Percentiles rank a stretch among this genome's conserved stretches.
These are phyloP conservation scores for Erysimum cheiri DNA, from an alignment of 441 rosid species.

Conservation along the genomic window DNA sequence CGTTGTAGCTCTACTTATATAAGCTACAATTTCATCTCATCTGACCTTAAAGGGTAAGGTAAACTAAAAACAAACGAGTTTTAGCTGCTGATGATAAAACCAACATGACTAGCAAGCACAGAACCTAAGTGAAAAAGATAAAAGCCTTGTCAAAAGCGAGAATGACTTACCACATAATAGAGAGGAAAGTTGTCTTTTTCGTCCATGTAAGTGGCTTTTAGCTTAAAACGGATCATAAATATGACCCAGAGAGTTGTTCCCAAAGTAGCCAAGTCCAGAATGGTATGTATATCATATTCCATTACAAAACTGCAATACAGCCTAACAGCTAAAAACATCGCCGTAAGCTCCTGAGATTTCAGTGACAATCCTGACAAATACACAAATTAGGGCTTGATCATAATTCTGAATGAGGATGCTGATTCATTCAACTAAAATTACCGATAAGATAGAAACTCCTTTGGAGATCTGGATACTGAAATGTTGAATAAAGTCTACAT, in stretches of 20 bases:
- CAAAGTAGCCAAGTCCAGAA: constrained; percentile 86
- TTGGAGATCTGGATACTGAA: not conserved
- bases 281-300: constrained; percentile 95
- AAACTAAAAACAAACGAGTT: not conserved
- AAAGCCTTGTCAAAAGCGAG: not conserved
- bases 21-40: no score
- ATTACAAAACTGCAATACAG: constrained; percentile 93
- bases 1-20: not conserved
- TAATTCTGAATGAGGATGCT: not conserved
- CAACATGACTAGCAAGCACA: no score
- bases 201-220: constrained; percentile 88
- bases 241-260: constrained; percentile 93
- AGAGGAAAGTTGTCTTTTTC: constrained; percentile 90
- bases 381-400: not conserved
- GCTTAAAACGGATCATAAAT: constrained; percentile 85
- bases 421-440: not conserved
- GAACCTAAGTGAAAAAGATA: not conserved
- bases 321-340: constrained; percentile 86
- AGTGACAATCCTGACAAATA: constrained; percentile 76
- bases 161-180: constrained; percentile 70
- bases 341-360: constrained; percentile 92
- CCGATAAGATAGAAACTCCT: not conserved
- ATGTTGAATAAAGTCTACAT: not conserved
- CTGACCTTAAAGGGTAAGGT: not conserved
- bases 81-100: not conserved